These are phyloP conservation scores for Phytophthora quininea DNA, from an alignment of 352 stramenopile species.

Conservation along the genomic window DNA sequence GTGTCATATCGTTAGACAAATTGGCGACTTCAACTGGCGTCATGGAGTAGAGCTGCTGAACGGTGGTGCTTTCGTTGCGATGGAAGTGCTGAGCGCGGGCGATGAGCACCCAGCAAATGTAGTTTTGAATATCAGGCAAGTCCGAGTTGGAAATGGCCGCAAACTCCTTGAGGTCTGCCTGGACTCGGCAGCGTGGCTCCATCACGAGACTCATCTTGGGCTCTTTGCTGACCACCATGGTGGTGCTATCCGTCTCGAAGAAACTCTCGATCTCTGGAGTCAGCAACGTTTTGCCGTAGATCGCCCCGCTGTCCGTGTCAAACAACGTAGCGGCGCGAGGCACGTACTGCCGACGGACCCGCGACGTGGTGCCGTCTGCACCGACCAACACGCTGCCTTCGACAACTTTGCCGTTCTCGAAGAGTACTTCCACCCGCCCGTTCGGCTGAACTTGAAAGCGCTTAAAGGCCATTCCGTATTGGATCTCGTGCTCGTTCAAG, in stretches of 20 bases:
- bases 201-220: conserved; percentile 67
- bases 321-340: conserved; percentile 49
- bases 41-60: conserved; percentile 58
- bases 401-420: conserved; percentile 55
- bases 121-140: conserved; percentile 43
- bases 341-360: conserved; percentile 63
- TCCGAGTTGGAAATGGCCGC: conserved; percentile 18
- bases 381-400: conserved; percentile 58
- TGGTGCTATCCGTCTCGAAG: conserved; percentile 55
- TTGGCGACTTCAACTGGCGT: conserved; percentile 46
- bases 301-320: conserved; percentile 66
- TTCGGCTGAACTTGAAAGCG: conserved; percentile 47
- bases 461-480: conserved; percentile 67
- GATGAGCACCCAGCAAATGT: conserved; percentile 70
- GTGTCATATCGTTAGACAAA: conserved; percentile 59
- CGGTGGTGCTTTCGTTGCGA: conserved; percentile 32
- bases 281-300: conserved; percentile 73
- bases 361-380: conserved; percentile 64
- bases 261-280: conserved; percentile 54
- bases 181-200: conserved; percentile 47
- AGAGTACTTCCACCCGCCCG: conserved; percentile 53
- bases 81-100: conserved; percentile 52
- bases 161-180: conserved; percentile 41
- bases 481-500: conserved; percentile 53
- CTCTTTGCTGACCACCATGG: conserved; percentile 45